Evolutionary conservation across 176 grass and related monocot species (phyloP).

Genomic region (Eremochloa ophiuroides): DNA sequence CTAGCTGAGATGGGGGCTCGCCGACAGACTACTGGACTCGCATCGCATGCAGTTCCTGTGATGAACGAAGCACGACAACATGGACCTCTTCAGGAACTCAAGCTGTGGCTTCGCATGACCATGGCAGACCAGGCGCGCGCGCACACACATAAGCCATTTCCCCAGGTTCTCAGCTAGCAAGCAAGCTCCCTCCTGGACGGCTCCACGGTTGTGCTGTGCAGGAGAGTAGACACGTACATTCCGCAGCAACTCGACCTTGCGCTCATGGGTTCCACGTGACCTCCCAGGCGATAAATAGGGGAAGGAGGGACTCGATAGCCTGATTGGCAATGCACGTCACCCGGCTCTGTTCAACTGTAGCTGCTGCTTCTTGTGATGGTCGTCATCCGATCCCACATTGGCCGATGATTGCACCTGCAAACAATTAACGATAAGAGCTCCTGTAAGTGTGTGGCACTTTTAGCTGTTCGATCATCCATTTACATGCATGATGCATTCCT

Average conservation of each 20-base stretch:
- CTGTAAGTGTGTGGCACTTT: conserved; percentile 12
- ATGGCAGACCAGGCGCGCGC: conserved; percentile 6
- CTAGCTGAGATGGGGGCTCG: no score
- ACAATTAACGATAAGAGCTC: background rate
- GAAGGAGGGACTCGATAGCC: background rate
- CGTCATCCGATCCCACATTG: background rate
- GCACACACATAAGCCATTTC: conserved; percentile 39
- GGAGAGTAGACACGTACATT: background rate
- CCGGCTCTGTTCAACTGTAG: background rate
- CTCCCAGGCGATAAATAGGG: conserved; percentile 17
- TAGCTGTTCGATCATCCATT: background rate
- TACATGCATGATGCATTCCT: background rate
- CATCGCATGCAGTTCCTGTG: conserved; percentile 7
- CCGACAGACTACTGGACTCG: background rate
- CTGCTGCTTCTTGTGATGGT: background rate
- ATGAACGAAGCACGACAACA: background rate
- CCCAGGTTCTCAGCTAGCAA: conserved; percentile 43
- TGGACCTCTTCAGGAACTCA: background rate
- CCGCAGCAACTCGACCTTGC: background rate
- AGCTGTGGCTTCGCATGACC: conserved; percentile 27
- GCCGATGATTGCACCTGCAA: background rate
- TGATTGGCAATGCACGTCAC: background rate
- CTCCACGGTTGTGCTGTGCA: background rate
- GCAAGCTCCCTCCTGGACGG: conserved; percentile 26
- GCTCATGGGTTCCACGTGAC: conserved; percentile 45